phyloP scores from a whole-genome alignment of 2,329 filamentous ascomycete species.

The Hypoxylon sp. region DNA sequence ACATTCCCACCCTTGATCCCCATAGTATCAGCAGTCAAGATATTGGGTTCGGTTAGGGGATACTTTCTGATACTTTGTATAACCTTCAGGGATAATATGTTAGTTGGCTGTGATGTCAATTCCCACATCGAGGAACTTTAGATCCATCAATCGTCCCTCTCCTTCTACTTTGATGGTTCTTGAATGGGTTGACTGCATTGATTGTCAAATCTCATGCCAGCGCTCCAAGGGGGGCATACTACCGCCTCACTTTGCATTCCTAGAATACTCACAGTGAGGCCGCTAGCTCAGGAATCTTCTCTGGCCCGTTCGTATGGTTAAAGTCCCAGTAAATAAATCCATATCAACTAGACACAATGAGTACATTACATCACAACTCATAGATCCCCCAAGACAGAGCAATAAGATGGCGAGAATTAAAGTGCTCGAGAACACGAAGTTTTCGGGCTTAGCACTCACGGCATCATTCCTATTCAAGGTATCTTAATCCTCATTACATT shows the following conservation, averaged over 20 bases:
- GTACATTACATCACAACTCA: constrained; percentile 16
- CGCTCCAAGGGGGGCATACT: background rate
- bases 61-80: constrained; percentile 8
- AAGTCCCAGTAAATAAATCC: constrained; percentile 3
- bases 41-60: constrained; percentile 1
- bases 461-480: constrained; percentile 16
- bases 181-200: background rate
- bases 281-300: background rate
- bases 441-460: constrained; percentile 28
- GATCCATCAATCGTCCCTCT: background rate
- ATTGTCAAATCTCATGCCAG: background rate
- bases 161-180: background rate
- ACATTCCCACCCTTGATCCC: background rate
- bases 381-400: constrained; percentile 14
- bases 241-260: constrained; percentile 11
- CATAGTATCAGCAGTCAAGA: background rate
- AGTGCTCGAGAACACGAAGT: constrained; percentile 31
- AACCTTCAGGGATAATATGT: background rate
- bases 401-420: constrained; percentile 18
- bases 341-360: background rate
- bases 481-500: constrained; percentile 10
- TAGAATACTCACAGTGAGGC: constrained; percentile 8
- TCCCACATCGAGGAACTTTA: background rate
- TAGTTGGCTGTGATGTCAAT: constrained; percentile 11
- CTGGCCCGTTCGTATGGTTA: background rate